Evolutionary conservation across 2,329 filamentous ascomycete genomes (phyloP).

Genomic region (Diaporthe vexans): DNA sequence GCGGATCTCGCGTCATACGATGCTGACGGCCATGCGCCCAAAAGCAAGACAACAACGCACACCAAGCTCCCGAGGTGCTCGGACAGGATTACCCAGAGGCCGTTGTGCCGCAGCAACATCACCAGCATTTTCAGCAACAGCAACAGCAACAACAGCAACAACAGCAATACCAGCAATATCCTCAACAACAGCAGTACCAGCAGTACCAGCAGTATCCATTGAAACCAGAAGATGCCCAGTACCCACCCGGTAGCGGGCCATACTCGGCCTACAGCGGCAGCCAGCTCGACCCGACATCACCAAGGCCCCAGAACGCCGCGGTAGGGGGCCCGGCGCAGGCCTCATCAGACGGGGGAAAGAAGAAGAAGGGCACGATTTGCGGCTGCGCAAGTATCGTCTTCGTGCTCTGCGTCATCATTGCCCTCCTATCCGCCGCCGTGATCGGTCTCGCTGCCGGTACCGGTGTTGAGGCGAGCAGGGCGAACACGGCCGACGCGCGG

Average conservation of each 20-base stretch:
- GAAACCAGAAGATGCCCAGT: constrained; percentile 34
- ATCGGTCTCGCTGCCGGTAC: constrained; percentile 61
- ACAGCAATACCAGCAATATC: constrained; percentile 27
- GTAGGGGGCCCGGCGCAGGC: constrained; percentile 8
- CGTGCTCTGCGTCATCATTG: constrained; percentile 57
- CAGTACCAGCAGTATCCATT: constrained; percentile 32
- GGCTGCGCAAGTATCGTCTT: constrained; percentile 58
- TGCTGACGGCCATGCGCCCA: constrained; percentile 26
- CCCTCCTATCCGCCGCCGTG: constrained; percentile 55
- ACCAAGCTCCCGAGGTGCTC: constrained; percentile 41
- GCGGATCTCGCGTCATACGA: not conserved
- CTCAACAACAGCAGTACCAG: constrained; percentile 26
- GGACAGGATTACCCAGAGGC: constrained; percentile 35
- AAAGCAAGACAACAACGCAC: constrained; percentile 31
- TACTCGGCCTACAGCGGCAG: constrained; percentile 39
- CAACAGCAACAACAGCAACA: constrained; percentile 27
- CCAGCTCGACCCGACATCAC: constrained; percentile 34
- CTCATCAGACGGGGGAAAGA: not conserved
- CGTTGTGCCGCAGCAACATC: constrained; percentile 14
- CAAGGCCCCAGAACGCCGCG: constrained; percentile 1
- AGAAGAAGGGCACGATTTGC: constrained; percentile 45
- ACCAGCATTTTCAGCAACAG: constrained; percentile 21
- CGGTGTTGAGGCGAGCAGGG: constrained; percentile 57
- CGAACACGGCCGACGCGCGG: constrained; percentile 53
- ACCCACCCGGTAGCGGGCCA: constrained; percentile 1